Evolutionary conservation across 495 filamentous ascomycete genomes (phyloP).

Genomic region (Aspergillus leporis): DNA sequence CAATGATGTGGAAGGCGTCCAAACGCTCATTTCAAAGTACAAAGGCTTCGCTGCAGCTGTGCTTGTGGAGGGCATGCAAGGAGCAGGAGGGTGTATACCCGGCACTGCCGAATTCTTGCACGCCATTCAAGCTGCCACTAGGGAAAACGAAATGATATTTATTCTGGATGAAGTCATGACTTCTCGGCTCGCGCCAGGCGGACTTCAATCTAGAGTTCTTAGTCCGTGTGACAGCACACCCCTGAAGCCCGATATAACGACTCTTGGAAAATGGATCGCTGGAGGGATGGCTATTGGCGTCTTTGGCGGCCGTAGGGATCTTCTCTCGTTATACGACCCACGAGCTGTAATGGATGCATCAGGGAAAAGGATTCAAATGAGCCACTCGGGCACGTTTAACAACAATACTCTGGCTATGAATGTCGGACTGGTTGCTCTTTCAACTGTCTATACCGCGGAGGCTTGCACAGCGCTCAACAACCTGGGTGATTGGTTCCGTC

Average conservation of each 20-base stretch:
- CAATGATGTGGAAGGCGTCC: slow-evolving; percentile 41
- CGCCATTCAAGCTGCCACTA: slow-evolving; percentile 33
- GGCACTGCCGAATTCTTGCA: slow-evolving; percentile 46
- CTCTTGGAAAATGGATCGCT: slow-evolving; percentile 64
- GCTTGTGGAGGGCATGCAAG: slow-evolving; percentile 61
- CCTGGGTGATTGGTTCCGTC: slow-evolving; percentile 17
- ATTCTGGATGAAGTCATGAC: slow-evolving; percentile 70
- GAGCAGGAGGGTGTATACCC: slow-evolving; percentile 51
- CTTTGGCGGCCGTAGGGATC: slow-evolving; percentile 57
- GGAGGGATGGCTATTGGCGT: slow-evolving; percentile 64
- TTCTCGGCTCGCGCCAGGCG: slow-evolving; percentile 50
- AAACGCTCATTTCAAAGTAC: slow-evolving; percentile 16
- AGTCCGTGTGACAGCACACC: slow-evolving; percentile 9
- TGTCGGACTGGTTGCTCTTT: slow-evolving; percentile 36
- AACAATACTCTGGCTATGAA: slow-evolving; percentile 64
- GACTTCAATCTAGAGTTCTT: slow-evolving; percentile 38
- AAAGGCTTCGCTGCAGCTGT: slow-evolving; percentile 49
- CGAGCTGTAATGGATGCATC: slow-evolving; percentile 11
- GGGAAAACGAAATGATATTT: slow-evolving; percentile 47
- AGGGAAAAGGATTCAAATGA: slow-evolving; percentile 15
- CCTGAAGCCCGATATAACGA: slow-evolving; percentile 57
- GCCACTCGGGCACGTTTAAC: slow-evolving; percentile 67
- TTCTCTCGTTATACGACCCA: slow-evolving; percentile 60
- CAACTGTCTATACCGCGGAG: slow-evolving; percentile 16
- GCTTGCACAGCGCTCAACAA: slow-evolving; percentile 20